Evolutionary conservation across 2,329 filamentous ascomycete genomes (phyloP).

Genomic region (Sarocladium brachiariae): DNA sequence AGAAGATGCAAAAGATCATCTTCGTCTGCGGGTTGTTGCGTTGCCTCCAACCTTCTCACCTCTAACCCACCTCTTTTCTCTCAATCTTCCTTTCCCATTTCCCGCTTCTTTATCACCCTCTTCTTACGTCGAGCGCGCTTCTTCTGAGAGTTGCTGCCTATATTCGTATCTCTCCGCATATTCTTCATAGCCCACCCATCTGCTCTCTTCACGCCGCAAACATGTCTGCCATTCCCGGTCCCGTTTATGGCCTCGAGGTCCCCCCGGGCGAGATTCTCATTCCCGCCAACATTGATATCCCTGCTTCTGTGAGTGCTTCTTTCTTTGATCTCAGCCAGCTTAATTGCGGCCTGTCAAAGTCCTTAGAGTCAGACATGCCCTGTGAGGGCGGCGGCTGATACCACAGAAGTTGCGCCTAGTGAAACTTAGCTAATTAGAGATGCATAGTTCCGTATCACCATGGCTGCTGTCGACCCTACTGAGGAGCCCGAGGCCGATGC

Average conservation of each 20-base stretch:
- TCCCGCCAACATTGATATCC: constrained; percentile 70
- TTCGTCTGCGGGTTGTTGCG: constrained; percentile 4
- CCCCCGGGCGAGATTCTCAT: constrained; percentile 78
- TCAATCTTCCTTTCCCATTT: not conserved
- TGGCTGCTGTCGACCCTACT: constrained; percentile 94
- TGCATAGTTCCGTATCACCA: constrained; percentile 85
- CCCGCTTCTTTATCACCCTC: not conserved
- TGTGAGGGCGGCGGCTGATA: too few relatives aligned
- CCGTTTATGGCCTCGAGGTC: constrained; percentile 88
- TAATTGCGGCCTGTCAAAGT: constrained; percentile 3
- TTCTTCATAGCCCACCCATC: too few relatives aligned
- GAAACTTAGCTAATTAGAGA: constrained; percentile 21
- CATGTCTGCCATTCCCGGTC: constrained; percentile 60
- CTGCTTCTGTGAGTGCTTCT: constrained; percentile 69
- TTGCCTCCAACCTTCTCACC: constrained; percentile 9
- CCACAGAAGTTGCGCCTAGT: not conserved
- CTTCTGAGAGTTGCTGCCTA: not conserved
- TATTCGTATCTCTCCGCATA: not conserved
- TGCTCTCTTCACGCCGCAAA: constrained; percentile 18
- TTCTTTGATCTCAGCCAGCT: not conserved
- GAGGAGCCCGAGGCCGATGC: constrained; percentile 62
- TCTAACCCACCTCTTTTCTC: constrained; percentile 6
- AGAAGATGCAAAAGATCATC: constrained; percentile 8
- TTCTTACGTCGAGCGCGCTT: not conserved
- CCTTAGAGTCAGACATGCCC: not conserved